Percentiles rank a stretch among this genome's conserved stretches.
Evolutionary conservation across 768 basidiomycete genomes (phyloP).

Genomic region (Lentinula edodes): DNA sequence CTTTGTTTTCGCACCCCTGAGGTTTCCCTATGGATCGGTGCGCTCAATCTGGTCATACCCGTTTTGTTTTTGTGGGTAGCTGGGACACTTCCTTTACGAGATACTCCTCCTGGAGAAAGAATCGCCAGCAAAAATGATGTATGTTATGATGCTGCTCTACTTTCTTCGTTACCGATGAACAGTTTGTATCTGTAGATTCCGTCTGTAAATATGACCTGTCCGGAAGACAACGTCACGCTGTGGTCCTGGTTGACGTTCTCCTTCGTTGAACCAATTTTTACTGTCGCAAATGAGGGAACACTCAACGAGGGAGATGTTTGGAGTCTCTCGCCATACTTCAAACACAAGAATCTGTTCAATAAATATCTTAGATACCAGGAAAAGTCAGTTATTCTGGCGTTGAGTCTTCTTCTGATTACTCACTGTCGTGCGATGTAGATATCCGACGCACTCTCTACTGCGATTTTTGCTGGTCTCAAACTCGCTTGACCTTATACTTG

Average conservation of each 20-base stretch:
- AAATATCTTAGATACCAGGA: slow-evolving; percentile 53
- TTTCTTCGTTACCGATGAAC: background rate
- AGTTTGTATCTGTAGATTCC: slow-evolving; percentile 34
- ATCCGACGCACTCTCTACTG: slow-evolving; percentile 53
- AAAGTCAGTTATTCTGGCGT: slow-evolving; percentile 21
- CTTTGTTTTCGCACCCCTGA: slow-evolving; percentile 19
- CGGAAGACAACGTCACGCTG: slow-evolving; percentile 59
- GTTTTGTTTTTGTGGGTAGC: slow-evolving; percentile 40
- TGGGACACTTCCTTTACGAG: slow-evolving; percentile 52
- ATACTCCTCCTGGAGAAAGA: slow-evolving; percentile 36
- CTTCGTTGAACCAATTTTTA: slow-evolving; percentile 59
- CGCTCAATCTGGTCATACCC: slow-evolving; percentile 27
- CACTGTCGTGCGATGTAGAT: slow-evolving; percentile 20
- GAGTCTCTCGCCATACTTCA: slow-evolving; percentile 62
- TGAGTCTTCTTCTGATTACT: background rate
- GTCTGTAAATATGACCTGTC: slow-evolving; percentile 43
- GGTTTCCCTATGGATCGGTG: slow-evolving; percentile 5
- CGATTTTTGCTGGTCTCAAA: slow-evolving; percentile 62
- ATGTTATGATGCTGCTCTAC: slow-evolving; percentile 14
- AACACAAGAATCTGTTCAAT: slow-evolving; percentile 59
- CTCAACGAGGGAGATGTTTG: slow-evolving; percentile 51
- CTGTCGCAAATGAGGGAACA: slow-evolving; percentile 44
- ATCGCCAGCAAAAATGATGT: slow-evolving; percentile 48
- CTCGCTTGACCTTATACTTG: slow-evolving; percentile 62
- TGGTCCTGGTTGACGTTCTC: slow-evolving; percentile 65